Evolutionary conservation across 257 asterid genomes (phyloP).

Genomic region (Anisodus tanguticus): DNA sequence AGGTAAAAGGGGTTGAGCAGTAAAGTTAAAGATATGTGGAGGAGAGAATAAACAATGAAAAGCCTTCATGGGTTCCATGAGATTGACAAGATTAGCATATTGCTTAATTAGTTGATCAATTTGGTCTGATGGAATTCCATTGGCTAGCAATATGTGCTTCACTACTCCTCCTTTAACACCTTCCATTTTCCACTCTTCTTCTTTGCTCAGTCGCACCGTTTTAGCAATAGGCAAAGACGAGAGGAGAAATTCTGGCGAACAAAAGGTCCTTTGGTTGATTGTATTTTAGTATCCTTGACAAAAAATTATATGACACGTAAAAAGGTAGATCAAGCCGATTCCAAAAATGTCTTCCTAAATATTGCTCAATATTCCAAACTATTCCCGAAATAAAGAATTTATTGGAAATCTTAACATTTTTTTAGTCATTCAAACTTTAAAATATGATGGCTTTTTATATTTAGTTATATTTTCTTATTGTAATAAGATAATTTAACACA

Average conservation of each 20-base stretch:
- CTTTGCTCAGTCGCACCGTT: background rate
- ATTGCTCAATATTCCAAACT: too few species aligned
- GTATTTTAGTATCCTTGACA: too few species aligned
- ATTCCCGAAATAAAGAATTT: too few species aligned
- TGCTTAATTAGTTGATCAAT: conserved; percentile 59
- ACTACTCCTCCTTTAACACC: conserved; percentile 49
- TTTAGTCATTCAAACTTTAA: too few species aligned
- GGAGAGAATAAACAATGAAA: conserved; percentile 46
- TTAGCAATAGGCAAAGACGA: background rate
- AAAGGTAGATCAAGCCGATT: too few species aligned
- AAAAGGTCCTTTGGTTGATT: too few species aligned
- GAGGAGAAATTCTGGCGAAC: background rate
- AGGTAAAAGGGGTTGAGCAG: background rate
- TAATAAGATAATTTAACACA: too few species aligned
- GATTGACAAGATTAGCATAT: conserved; percentile 80
- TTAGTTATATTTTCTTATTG: too few species aligned
- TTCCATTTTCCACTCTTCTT: background rate
- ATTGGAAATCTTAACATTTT: too few species aligned
- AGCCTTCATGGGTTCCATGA: conserved; percentile 70
- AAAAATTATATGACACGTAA: too few species aligned
- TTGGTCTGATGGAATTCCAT: conserved; percentile 54
- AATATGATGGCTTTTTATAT: too few species aligned
- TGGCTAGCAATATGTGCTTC: conserved; percentile 75
- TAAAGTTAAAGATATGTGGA: background rate
- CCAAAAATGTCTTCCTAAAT: too few species aligned